phyloP scores from a whole-genome alignment of 108 stramenopile genomes.

The Asterionellopsis glacialis region DNA sequence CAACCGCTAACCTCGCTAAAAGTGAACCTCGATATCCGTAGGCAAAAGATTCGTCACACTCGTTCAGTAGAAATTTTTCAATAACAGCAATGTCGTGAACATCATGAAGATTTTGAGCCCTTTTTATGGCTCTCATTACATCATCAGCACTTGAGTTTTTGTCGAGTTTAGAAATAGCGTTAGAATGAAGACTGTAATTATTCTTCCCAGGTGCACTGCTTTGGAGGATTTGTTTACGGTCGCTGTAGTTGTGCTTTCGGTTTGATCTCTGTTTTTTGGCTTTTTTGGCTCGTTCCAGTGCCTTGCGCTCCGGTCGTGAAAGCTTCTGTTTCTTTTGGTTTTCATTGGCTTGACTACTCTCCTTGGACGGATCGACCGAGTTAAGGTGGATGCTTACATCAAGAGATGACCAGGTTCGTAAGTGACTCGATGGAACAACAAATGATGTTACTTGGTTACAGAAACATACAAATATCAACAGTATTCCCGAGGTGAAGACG shows the following conservation, averaged over 20 bases:
- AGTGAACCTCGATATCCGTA: conserved; percentile 78
- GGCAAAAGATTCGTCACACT: conserved; percentile 55
- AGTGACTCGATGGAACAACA: too few relatives aligned
- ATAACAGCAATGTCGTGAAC: conserved; percentile 56
- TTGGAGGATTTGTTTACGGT: not conserved
- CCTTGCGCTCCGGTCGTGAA: conserved; percentile 51
- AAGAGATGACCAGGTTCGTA: too few relatives aligned
- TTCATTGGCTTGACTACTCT: not conserved
- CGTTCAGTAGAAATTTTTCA: conserved; percentile 67
- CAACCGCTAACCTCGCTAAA: conserved; percentile 74
- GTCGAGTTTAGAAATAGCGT: conserved; percentile 36
- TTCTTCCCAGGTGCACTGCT: not conserved
- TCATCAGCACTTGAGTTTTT: conserved; percentile 55
- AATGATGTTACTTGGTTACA: too few relatives aligned
- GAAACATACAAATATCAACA: too few relatives aligned
- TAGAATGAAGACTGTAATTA: conserved; percentile 43
- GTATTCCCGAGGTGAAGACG: too few relatives aligned
- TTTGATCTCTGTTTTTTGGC: not conserved
- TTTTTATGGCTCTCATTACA: conserved; percentile 60
- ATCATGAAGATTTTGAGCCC: conserved; percentile 79
- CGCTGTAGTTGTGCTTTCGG: conserved; percentile 2
- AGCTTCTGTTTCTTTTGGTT: conserved; percentile 7
- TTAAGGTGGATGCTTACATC: too few relatives aligned
- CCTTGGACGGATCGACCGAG: too few relatives aligned
- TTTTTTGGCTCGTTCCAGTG: conserved; percentile 49